phyloP scores from a whole-genome alignment of 1,284 basidiomycete genomes.

The Vanrija sp. region DNA sequence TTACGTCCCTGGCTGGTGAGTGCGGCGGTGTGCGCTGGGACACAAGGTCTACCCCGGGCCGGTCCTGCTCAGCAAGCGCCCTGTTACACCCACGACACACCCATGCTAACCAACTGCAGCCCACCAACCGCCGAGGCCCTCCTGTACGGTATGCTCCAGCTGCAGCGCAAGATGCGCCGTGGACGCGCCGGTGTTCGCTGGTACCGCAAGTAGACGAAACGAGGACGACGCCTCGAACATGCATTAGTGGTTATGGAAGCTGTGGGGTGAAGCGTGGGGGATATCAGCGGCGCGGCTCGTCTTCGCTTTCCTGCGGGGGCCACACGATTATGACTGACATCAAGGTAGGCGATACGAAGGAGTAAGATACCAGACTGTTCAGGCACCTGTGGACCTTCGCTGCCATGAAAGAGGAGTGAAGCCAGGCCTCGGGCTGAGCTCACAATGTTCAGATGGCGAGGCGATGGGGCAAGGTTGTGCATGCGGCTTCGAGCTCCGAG shows the following conservation, averaged over 20 bases:
- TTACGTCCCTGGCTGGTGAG: constrained; percentile 92
- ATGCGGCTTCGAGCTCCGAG: too few species aligned
- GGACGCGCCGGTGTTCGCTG: constrained; percentile 86
- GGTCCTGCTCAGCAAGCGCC: too few species aligned
- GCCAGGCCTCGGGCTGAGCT: too few species aligned
- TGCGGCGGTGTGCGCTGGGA: constrained; percentile 28
- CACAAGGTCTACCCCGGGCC: too few species aligned
- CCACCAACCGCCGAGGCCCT: constrained; percentile 80
- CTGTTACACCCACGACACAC: too few species aligned
- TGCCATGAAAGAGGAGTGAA: too few species aligned
- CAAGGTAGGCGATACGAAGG: too few species aligned
- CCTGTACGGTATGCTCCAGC: constrained; percentile 88
- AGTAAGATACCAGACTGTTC: too few species aligned
- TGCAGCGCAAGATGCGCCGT: constrained; percentile 95
- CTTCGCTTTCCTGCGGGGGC: background rate
- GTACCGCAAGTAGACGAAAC: constrained; percentile 54
- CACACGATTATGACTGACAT: too few species aligned
- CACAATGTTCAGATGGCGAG: too few species aligned
- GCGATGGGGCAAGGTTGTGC: too few species aligned
- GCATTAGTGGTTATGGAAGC: constrained; percentile 1
- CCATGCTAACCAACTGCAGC: constrained; percentile 28
- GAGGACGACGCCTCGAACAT: constrained; percentile 2
- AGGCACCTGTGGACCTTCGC: too few species aligned
- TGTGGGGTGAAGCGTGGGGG: background rate
- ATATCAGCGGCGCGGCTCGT: background rate